Evolutionary conservation across 768 basidiomycete genomes (phyloP), one percentile per base, ranked within the genome.

Genomic region (Serendipita vermifera): DNA sequence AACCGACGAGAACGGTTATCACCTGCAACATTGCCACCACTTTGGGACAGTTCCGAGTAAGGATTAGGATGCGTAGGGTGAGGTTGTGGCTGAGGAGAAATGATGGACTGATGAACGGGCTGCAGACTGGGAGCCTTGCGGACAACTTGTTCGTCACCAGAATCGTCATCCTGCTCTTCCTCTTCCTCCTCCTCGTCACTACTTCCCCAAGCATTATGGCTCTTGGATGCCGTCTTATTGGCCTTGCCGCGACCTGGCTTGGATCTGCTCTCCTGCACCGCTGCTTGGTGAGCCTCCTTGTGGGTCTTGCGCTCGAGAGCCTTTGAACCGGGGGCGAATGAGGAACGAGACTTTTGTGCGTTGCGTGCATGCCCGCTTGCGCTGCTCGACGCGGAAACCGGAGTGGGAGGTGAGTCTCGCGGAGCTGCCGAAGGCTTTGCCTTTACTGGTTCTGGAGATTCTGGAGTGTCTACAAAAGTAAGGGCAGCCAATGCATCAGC

Each of bases 301-400:
- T 85, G 87, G 5, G 87, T 85, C 62, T 86, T 85, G 55, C 94
- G 77, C 64, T 97, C 84, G 20, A 81, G 80, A 35, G 90, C 90
- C 60, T 83, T 80, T 63, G 79, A 85, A 15, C 85, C 87, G 1
- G 83, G 83, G 0, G 90, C 87, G 65, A 97, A 97, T 3, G 93
- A 91, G 0, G 91, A 93, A 55, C 80, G 81, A 70, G 77, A 85
- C 55, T 79, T 77, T 1, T 62, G 38, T 4, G 59, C 55, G 33
- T 17, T 31, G 35, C 43, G 33, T 24, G 29, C 51, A 55, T 20
- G 63, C 62, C 22, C 66, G 67, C 2, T 65, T 67, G 33, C 60
- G 59, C 33, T 64, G 63, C 3, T 57, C 9, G n/a, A 17, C 61
- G 65, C 56, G 59, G 62, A 38, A 59, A 55, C 54, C 66, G 55